Evolutionary conservation across 192 early-diverging fungal genomes (phyloP), one percentile per base, ranked within the genome.

Genomic region (Helicostylum pulchrum): DNA sequence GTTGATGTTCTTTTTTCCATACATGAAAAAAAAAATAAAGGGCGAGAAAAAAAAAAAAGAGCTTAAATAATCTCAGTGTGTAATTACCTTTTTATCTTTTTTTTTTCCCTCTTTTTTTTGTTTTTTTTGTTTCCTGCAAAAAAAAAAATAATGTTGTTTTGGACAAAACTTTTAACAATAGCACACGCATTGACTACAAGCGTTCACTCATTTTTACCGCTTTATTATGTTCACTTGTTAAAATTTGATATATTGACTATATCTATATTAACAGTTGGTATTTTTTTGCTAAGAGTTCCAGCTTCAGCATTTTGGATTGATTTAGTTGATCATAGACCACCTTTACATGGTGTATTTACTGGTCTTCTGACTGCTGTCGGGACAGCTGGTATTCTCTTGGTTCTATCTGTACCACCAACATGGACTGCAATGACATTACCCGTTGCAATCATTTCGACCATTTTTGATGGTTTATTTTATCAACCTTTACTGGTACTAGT

Each of bases 401-500:
- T 34, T 19, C 36, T 66, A 10, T 66, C 65, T 14, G 21, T 66
- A 19, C 65, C 65, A 20, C 65, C 56, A 8, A 48, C 65, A 19
- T 66, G 56, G 55, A 58, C 56, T 4, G 20, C n/a, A 8, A 20
- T 59, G 17, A 49, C 56, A n/a, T 51, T 46, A 17, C 65, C 56
- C 10, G 65, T 30, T 15, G 56, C 56, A 0, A 51, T 59, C 11
- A 8, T 66, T 14, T 66, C 56, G 1, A 36, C 36, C 4, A 66
- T 61, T 12, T 52, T 79, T 19, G 65, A 78, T 57, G 53, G 61
- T n/a, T 30, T 43, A 20, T 49, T 54, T 26, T 63, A 49, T 42
- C 67, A 69, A 19, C 67, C 67, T 34, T 31, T 69, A 20, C 32
- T 21, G 14, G 60, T 62, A 12, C 4, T 69, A 9, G 45, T 69